Evolutionary conservation across 2,329 filamentous ascomycete species (phyloP).

Genomic region (Penicillium rolfsii): DNA sequence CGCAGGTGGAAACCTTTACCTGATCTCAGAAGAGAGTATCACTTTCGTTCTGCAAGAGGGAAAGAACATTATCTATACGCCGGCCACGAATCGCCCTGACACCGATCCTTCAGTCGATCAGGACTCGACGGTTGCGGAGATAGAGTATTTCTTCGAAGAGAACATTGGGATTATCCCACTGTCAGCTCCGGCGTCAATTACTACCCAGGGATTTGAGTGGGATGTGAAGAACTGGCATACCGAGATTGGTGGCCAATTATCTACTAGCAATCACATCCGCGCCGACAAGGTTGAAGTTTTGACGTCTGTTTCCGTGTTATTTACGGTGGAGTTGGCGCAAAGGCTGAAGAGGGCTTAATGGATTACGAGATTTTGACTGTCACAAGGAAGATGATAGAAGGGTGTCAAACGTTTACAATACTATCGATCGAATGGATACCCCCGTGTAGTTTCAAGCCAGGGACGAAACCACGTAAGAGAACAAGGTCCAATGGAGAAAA

Average conservation of each 20-base stretch:
- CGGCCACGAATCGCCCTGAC: slow-evolving; percentile 42
- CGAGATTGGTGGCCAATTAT: slow-evolving; percentile 71
- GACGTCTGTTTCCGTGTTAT: slow-evolving; percentile 68
- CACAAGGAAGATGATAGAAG: neutral
- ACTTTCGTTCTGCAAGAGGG: slow-evolving; percentile 78
- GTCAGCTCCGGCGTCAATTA: slow-evolving; percentile 75
- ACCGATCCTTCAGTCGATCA: neutral
- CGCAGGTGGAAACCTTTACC: slow-evolving; percentile 65
- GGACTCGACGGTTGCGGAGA: slow-evolving; percentile 22
- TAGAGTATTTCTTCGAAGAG: slow-evolving; percentile 63
- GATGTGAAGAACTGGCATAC: slow-evolving; percentile 83
- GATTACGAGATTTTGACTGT: neutral
- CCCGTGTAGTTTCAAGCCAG: slow-evolving; percentile 18
- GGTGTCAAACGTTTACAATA: slow-evolving; percentile 16
- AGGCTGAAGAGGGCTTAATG: slow-evolving; percentile 36
- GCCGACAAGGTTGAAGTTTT: slow-evolving; percentile 63
- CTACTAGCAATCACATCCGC: slow-evolving; percentile 79
- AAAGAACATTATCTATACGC: slow-evolving; percentile 68
- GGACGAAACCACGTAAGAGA: neutral
- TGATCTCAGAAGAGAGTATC: slow-evolving; percentile 79
- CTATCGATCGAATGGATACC: slow-evolving; percentile 17
- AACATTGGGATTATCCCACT: slow-evolving; percentile 87
- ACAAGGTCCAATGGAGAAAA: neutral
- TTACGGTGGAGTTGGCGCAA: slow-evolving; percentile 68
- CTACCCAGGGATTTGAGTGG: slow-evolving; percentile 83